Conservation (phyloP, 192 early-diverging fungal species). For the Coemansia sp. region DNA sequence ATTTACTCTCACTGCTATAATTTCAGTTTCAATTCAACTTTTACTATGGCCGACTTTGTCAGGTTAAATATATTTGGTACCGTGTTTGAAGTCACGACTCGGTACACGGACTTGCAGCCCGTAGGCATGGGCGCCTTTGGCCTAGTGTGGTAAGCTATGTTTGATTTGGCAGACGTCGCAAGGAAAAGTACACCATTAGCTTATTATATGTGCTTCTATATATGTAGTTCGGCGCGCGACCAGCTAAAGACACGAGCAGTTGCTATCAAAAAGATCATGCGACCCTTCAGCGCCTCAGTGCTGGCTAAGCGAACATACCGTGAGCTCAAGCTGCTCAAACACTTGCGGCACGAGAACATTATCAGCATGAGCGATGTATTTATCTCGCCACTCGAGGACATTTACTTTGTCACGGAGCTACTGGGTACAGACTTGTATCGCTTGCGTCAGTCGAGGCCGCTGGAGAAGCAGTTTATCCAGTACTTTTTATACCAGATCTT, state of each 20-base stretch:
- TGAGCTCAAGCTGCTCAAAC: constrained; percentile 92
- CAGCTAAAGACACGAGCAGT: constrained; percentile 80
- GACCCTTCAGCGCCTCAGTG: constrained; percentile 90
- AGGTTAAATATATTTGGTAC: constrained; percentile 83
- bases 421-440: constrained; percentile 96
- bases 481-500: constrained; percentile 98
- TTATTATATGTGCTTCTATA: background rate
- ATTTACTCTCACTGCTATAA: background rate
- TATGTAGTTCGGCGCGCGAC: constrained; percentile 83
- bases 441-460: constrained; percentile 82
- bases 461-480: constrained; percentile 95
- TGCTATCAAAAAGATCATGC: constrained; percentile 97
- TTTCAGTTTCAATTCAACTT: background rate
- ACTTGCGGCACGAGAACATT: constrained; percentile 95
- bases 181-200: background rate
- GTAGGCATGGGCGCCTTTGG: constrained; percentile 99
- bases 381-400: constrained; percentile 90
- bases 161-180: too few species aligned
- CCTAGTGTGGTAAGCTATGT: constrained; percentile 85
- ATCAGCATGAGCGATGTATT: constrained; percentile 93
- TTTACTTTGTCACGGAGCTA: constrained; percentile 98
- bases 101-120: constrained; percentile 90
- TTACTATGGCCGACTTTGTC: constrained; percentile 69
- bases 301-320: constrained; percentile 95
- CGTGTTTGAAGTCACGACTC: constrained; percentile 80